Percentiles rank a stretch among this genome's conserved stretches.
Evolutionary conservation across 2,329 filamentous ascomycete species (phyloP).

Genomic region (Clonostachys solani): DNA sequence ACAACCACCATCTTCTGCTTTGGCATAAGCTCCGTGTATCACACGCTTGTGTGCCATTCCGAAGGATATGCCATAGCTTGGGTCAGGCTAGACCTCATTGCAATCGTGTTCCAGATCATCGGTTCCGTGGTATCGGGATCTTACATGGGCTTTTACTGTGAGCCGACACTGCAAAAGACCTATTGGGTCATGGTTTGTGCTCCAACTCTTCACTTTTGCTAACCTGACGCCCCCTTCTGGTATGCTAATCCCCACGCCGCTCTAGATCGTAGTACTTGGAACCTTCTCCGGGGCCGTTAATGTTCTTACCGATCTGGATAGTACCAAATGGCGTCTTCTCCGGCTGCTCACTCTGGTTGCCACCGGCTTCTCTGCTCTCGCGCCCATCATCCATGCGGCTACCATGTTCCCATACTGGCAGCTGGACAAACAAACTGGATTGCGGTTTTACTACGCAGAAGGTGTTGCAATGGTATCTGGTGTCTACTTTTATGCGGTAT

Average conservation of each 20-base stretch:
- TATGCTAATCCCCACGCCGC: too few relatives aligned
- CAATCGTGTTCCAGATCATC: constrained; percentile 29
- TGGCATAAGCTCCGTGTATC: constrained; percentile 28
- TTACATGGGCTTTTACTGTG: constrained; percentile 34
- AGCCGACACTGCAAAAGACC: constrained; percentile 17
- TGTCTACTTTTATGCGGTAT: constrained; percentile 30
- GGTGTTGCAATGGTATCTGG: constrained; percentile 28
- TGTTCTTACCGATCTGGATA: constrained; percentile 24
- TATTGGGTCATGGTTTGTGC: constrained; percentile 26
- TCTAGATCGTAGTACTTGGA: constrained; percentile 25
- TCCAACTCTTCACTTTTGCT: constrained; percentile 4
- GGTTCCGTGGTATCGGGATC: constrained; percentile 30
- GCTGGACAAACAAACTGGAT: constrained; percentile 29
- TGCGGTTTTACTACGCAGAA: constrained; percentile 33
- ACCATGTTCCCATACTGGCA: constrained; percentile 27
- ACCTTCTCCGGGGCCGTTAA: constrained; percentile 23
- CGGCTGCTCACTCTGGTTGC: constrained; percentile 28
- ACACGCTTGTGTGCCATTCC: constrained; percentile 34
- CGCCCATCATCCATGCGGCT: constrained; percentile 30
- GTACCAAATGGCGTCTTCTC: constrained; percentile 24
- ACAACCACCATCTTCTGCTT: constrained; percentile 27
- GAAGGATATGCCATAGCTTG: constrained; percentile 22
- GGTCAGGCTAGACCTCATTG: constrained; percentile 29
- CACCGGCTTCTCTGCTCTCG: constrained; percentile 29
- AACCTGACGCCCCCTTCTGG: too few relatives aligned